Evolutionary conservation across 2,329 filamentous ascomycete species (phyloP), one percentile per base, ranked within the genome.

Genomic region (Penicillium crustosum): DNA sequence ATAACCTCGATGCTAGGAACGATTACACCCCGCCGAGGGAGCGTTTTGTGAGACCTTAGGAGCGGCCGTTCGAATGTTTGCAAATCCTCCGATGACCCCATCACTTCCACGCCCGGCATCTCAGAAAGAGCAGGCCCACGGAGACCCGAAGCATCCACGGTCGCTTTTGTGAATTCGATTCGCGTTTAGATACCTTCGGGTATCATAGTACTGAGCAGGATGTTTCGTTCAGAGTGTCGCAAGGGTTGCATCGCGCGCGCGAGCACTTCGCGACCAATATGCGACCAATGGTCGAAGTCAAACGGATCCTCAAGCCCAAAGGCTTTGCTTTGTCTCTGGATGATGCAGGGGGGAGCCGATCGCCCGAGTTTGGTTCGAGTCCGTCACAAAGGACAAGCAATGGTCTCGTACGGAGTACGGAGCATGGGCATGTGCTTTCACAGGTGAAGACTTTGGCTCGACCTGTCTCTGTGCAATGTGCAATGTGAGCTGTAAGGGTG

Each of bases 1-100:
- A 65, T 60, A 50, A 62, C 53, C 49, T 68, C 61, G 36, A 61
- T 50, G 57, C 61, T 63, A 41, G 63, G 60, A 48, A 63, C 50
- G 31, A 69, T 54, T 61, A 74, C 67, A 58, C 68, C 67, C 60
- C 68, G 73, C 61, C 72, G 70, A 41, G 75, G 75, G 38, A 78
- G 71, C 35, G 69, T 58, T 64, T 78, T 78, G 66, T 77, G 76
- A 61, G 75, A 69, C 68, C 70, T 77, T 60, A 77, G 61, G 36
- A 69, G 65, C 31, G 70, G 66, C 54, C 63, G 70, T 60, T 70
- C 69, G 38, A 65, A 63, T 59, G 62, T 60, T 57, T 60, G 60
- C 55, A 66, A 66, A 65, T 65, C 64, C 59, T 62, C 63, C 61
- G 67, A 65, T 48, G 69, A 56, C 61, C 64, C 64, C 61, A 63